phyloP scores from a whole-genome alignment of 78 protist species.

The Dictyostelium firmibasis region DNA sequence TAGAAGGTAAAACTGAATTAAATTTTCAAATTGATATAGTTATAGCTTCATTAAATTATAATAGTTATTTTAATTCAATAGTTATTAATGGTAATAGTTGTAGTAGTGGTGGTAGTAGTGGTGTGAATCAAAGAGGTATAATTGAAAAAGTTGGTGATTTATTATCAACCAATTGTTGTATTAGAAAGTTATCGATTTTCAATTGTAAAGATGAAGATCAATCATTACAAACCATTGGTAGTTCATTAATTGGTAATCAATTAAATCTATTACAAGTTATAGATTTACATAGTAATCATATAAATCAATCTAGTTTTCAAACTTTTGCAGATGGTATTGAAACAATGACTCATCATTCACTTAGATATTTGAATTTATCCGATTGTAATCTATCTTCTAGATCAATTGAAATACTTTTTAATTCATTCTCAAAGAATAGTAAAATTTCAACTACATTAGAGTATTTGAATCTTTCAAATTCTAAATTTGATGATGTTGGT shows the following conservation, averaged over 20 bases:
- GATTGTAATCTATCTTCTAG: slow-evolving; percentile 25
- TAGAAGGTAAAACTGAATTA: slow-evolving; percentile 26
- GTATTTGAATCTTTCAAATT: background rate
- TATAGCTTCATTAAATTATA: slow-evolving; percentile 16
- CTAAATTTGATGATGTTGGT: slow-evolving; percentile 51
- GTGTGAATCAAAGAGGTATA: background rate
- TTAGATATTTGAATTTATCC: slow-evolving; percentile 12
- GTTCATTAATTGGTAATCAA: background rate
- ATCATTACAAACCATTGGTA: background rate
- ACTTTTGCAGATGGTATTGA: slow-evolving; percentile 19
- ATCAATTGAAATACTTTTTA: background rate
- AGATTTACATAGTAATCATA: slow-evolving; percentile 3
- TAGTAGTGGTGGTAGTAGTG: background rate
- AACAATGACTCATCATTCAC: slow-evolving; percentile 33
- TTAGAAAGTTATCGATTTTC: slow-evolving; percentile 8
- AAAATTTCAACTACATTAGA: background rate
- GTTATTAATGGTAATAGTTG: background rate
- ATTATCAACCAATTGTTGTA: background rate
- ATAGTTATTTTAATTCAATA: slow-evolving; percentile 20
- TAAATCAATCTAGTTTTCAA: background rate
- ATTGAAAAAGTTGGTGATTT: slow-evolving; percentile 7
- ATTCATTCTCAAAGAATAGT: background rate
- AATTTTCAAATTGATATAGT: background rate
- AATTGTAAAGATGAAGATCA: slow-evolving; percentile 1
- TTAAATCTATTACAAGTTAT: slow-evolving; percentile 14